phyloP scores from a whole-genome alignment of 2,329 filamentous ascomycete species.

The Diaporthe aspalathi region DNA sequence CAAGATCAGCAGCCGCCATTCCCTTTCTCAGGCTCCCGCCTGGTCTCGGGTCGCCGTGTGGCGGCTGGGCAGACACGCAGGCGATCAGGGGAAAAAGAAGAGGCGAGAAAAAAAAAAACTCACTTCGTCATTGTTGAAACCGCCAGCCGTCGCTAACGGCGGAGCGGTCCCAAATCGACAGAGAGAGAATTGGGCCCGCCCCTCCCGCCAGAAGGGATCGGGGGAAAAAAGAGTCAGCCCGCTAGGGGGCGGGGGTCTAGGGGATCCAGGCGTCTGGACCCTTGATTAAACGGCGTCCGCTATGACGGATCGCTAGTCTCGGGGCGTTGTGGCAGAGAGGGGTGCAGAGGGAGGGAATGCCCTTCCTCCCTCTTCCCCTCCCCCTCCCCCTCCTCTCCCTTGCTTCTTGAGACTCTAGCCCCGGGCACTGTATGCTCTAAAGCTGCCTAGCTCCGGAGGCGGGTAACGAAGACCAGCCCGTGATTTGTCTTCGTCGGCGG shows the following conservation, averaged over 20 bases:
- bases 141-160: neutral
- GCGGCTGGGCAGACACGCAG: too few relatives aligned
- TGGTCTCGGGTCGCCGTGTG: constrained; percentile 12
- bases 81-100: too few relatives aligned
- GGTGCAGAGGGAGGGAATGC: neutral
- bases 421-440: constrained; percentile 28
- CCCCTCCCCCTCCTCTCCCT: neutral
- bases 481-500: constrained; percentile 10
- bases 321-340: neutral
- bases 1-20: constrained; percentile 4
- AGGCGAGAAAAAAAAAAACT: too few relatives aligned
- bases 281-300: constrained; percentile 9
- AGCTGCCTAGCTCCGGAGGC: constrained; percentile 18
- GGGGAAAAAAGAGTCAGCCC: neutral
- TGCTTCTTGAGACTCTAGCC: constrained; percentile 27
- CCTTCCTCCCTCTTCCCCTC: neutral
- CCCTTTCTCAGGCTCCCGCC: neutral
- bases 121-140: neutral
- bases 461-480: neutral
- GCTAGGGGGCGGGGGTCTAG: too few relatives aligned
- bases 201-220: neutral
- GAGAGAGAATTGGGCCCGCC: neutral
- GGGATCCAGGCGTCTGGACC: constrained; percentile 24
- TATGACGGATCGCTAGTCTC: constrained; percentile 23
- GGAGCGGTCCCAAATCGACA: too few relatives aligned